Percentiles rank a stretch among this genome's conserved stretches.
Evolutionary conservation across 768 basidiomycete species (phyloP).

Genomic region (Amanita rubescens): DNA sequence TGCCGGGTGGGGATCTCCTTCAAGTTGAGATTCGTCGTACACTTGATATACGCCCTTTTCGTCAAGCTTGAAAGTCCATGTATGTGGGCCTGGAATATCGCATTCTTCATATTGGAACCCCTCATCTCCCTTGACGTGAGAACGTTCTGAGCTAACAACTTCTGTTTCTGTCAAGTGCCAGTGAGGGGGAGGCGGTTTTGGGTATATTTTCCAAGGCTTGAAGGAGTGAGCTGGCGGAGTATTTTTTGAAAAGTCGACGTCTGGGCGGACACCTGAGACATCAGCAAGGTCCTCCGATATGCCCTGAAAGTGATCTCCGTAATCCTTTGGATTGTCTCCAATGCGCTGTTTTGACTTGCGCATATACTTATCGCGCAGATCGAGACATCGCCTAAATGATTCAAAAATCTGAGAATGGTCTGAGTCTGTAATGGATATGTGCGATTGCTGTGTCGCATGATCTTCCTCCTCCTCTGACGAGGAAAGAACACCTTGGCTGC

Average conservation of each 20-base stretch:
- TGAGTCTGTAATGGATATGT: slow-evolving; percentile 25
- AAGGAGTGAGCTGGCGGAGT: slow-evolving; percentile 21
- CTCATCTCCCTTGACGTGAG: slow-evolving; percentile 21
- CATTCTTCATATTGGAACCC: slow-evolving; percentile 69
- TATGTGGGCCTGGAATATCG: slow-evolving; percentile 58
- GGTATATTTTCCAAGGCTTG: slow-evolving; percentile 83
- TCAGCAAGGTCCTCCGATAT: slow-evolving; percentile 55
- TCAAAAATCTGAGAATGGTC: slow-evolving; percentile 56
- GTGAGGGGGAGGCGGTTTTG: slow-evolving; percentile 87
- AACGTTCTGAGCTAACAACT: slow-evolving; percentile 35
- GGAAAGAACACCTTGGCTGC: slow-evolving; percentile 30
- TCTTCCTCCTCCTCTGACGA: slow-evolving; percentile 17
- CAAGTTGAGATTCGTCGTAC: slow-evolving; percentile 42
- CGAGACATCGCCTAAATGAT: slow-evolving; percentile 77
- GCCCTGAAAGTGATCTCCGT: slow-evolving; percentile 73
- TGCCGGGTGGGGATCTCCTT: slow-evolving; percentile 42
- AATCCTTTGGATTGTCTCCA: slow-evolving; percentile 90
- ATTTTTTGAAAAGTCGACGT: slow-evolving; percentile 32
- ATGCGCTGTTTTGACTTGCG: slow-evolving; percentile 78
- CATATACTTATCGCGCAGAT: slow-evolving; percentile 95
- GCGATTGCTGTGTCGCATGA: slow-evolving; percentile 19
- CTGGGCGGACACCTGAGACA: slow-evolving; percentile 61
- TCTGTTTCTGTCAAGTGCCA: slow-evolving; percentile 79
- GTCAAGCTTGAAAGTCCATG: slow-evolving; percentile 69
- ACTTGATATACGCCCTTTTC: slow-evolving; percentile 90